These are phyloP conservation scores for Nakazawaea laoshanensis DNA, from an alignment of 805 yeast genomes.

Conservation along the genomic window DNA sequence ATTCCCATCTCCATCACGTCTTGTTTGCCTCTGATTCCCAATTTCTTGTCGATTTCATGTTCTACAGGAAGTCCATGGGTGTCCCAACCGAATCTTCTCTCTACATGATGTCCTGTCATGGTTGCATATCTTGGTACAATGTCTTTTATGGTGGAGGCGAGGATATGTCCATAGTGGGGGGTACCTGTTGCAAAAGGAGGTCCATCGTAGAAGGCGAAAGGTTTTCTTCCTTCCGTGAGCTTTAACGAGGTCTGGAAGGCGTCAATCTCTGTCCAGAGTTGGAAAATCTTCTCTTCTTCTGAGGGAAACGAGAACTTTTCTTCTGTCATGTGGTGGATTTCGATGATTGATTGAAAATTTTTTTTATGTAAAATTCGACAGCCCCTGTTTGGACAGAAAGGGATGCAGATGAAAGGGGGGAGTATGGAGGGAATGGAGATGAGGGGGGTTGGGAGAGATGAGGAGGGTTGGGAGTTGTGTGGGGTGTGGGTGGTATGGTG, in stretches of 20 bases:
- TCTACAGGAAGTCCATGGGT: conserved; percentile 99
- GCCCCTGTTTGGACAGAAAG: no score
- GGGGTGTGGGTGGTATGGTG: no score
- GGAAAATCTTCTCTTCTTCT: conserved; percentile 80
- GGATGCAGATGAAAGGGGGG: no score
- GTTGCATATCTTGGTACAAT: conserved; percentile 96
- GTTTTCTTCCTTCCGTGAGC: conserved; percentile 76
- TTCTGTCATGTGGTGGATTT: no score
- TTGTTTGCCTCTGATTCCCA: conserved; percentile 86
- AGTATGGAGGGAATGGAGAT: no score
- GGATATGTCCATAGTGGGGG: conserved; percentile 96
- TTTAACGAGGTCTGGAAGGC: conserved; percentile 89
- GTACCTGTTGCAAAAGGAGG: conserved; percentile 99
- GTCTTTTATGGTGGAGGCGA: conserved; percentile 96
- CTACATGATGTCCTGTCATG: conserved; percentile 94
- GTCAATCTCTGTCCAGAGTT: conserved; percentile 81
- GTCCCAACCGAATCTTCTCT: conserved; percentile 99
- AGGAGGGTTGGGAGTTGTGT: no score
- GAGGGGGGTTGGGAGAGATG: no score
- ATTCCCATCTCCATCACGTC: conserved; percentile 94
- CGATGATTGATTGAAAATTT: no score
- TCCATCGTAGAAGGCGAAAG: conserved; percentile 93
- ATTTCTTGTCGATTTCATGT: conserved; percentile 96
- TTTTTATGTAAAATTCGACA: no score
- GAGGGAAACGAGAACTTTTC: conserved; percentile 63